Conservation (phyloP, 2,329 filamentous ascomycete species). For the Fusarium sp. region DNA sequence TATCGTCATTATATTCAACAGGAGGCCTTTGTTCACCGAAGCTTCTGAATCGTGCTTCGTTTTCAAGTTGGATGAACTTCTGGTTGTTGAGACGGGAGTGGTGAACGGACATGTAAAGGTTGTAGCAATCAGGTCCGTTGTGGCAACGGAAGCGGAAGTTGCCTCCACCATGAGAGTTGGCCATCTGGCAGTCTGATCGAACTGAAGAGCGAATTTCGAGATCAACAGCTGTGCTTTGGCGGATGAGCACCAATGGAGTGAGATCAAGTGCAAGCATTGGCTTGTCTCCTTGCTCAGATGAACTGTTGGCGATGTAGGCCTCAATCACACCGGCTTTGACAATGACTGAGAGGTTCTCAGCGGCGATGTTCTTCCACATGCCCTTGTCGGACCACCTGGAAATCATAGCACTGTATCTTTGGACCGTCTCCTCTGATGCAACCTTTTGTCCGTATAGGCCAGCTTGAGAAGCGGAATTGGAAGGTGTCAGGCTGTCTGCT, state of each 20-base stretch:
- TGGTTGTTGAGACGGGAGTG: conserved; percentile 90
- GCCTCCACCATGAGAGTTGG: conserved; percentile 67
- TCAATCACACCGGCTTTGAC: conserved; percentile 68
- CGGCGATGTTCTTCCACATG: conserved; percentile 68
- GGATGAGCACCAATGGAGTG: conserved; percentile 89
- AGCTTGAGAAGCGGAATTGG: conserved; percentile 83
- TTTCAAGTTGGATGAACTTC: conserved; percentile 78
- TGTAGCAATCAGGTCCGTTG: conserved; percentile 79
- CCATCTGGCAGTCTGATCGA: conserved; percentile 75
- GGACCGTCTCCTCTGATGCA: conserved; percentile 55
- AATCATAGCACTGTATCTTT: conserved; percentile 64
- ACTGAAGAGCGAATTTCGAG: conserved; percentile 93
- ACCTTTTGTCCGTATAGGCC: conserved; percentile 62
- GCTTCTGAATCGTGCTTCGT: conserved; percentile 76
- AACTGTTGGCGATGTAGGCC: conserved; percentile 58
- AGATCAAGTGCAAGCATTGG: conserved; percentile 80
- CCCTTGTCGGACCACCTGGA: conserved; percentile 73
- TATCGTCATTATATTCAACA: conserved; percentile 61
- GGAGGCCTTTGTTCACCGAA: conserved; percentile 69
- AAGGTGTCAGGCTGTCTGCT: conserved; percentile 76
- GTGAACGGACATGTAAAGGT: conserved; percentile 88
- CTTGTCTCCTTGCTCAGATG: conserved; percentile 52
- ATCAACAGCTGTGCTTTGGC: conserved; percentile 91
- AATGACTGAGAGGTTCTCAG: conserved; percentile 64
- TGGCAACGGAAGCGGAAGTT: conserved; percentile 93